phyloP scores from a whole-genome alignment of 1,284 basidiomycete genomes.

The Takashimella tepidaria region DNA sequence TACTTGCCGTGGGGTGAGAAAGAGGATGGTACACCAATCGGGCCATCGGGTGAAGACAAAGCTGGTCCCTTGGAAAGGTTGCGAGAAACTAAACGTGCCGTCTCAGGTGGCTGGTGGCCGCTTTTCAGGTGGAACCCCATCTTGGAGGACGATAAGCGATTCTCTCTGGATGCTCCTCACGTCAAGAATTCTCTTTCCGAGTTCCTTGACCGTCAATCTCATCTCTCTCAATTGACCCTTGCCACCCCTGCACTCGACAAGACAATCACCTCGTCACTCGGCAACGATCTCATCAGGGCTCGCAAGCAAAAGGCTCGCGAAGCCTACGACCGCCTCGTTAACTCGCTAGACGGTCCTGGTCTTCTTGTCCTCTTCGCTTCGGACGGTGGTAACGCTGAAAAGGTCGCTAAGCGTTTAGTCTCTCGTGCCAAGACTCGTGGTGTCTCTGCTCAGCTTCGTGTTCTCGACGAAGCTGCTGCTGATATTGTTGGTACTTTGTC shows the following conservation, averaged over 20 bases:
- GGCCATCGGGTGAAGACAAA: constrained; percentile 48
- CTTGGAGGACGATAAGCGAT: constrained; percentile 75
- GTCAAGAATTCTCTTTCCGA: constrained; percentile 91
- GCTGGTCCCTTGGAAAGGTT: constrained; percentile 77
- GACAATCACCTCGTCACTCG: constrained; percentile 78
- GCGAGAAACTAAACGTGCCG: constrained; percentile 95
- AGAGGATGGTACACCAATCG: constrained; percentile 50
- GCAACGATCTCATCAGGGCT: constrained; percentile 75
- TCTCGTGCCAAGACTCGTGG: constrained; percentile 80
- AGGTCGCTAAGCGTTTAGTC: constrained; percentile 83
- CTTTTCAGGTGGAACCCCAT: constrained; percentile 96
- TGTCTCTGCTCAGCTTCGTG: constrained; percentile 66
- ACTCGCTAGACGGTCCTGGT: constrained; percentile 82
- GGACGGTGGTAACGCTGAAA: constrained; percentile 92
- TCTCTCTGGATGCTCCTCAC: constrained; percentile 86
- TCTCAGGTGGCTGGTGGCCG: constrained; percentile 97
- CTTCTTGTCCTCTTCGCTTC: constrained; percentile 86
- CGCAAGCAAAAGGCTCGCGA: constrained; percentile 78
- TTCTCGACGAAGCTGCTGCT: constrained; percentile 65
- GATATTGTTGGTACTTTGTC: constrained; percentile 57
- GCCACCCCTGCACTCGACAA: constrained; percentile 71
- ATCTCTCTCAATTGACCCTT: constrained; percentile 84
- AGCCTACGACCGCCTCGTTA: constrained; percentile 79
- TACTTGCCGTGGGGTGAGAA: constrained; percentile 80
- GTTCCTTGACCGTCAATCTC: constrained; percentile 95